Evolutionary conservation across 2,329 filamentous ascomycete genomes (phyloP).

Genomic region (Botrytis squamosa): DNA sequence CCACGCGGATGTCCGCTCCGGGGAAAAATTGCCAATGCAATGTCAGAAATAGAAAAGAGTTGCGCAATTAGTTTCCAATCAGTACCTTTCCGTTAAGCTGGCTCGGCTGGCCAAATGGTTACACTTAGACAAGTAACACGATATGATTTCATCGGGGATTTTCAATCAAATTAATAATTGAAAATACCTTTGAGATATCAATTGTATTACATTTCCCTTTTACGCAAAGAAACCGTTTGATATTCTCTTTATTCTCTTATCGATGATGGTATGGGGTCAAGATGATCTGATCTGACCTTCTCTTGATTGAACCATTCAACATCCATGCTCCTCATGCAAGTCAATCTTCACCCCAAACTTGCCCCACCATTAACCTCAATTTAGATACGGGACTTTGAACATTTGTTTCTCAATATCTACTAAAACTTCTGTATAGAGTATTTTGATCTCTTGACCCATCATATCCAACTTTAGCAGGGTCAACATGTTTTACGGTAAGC

Average conservation of each 20-base stretch:
- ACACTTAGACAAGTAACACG: slow-evolving; percentile 9
- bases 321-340: slow-evolving; percentile 3
- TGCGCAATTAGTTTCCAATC: background rate
- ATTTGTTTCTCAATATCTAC: background rate
- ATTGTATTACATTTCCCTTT: background rate
- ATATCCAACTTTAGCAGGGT: slow-evolving; percentile 2
- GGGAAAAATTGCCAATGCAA: slow-evolving; percentile 11
- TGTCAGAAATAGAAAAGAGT: slow-evolving; percentile 6
- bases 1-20: slow-evolving; percentile 19
- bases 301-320: background rate
- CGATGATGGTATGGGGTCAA: slow-evolving; percentile 6
- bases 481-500: slow-evolving; percentile 15
- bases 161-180: slow-evolving; percentile 4
- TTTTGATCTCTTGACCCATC: background rate
- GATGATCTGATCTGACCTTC: slow-evolving; percentile 7
- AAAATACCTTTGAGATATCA: background rate
- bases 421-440: background rate
- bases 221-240: background rate
- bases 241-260: background rate
- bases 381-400: background rate
- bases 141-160: background rate
- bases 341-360: background rate
- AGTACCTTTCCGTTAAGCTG: slow-evolving; percentile 24
- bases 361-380: background rate
- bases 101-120: slow-evolving; percentile 10